Conservation (phyloP, 495 filamentous ascomycete species). For the Podospora bellae-mahoneyi region DNA sequence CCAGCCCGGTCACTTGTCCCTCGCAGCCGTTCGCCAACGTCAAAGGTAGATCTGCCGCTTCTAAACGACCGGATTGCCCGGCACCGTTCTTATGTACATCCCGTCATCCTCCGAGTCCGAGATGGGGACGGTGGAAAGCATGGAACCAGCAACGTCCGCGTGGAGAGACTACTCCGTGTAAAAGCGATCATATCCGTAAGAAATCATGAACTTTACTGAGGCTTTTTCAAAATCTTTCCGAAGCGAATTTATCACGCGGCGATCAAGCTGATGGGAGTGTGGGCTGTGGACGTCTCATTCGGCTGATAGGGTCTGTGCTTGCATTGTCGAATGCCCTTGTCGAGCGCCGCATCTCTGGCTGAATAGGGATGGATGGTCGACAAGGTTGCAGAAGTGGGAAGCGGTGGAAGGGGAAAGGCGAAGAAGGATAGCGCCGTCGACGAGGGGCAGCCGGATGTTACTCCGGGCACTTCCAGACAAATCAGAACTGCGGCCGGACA, state of each 20-base stretch:
- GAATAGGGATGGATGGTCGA: conserved; percentile 2
- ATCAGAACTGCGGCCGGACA: background rate
- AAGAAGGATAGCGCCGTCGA: background rate
- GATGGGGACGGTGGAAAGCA: no score
- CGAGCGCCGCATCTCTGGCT: background rate
- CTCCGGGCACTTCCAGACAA: background rate
- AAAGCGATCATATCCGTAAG: no score
- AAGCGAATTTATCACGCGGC: conserved; percentile 2
- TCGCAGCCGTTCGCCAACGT: no score
- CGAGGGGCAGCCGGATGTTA: conserved; percentile 6
- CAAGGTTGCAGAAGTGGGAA: background rate
- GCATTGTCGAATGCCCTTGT: conserved; percentile 7
- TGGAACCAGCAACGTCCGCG: no score
- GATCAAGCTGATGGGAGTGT: background rate
- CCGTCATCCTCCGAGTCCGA: no score
- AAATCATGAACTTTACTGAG: no score
- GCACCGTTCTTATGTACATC: no score
- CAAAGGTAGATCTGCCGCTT: no score
- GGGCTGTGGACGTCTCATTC: background rate
- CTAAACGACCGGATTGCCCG: no score
- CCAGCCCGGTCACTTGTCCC: no score
- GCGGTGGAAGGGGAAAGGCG: background rate
- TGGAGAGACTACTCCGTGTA: no score
- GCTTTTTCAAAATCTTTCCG: background rate
- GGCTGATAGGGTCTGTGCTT: conserved; percentile 14